Evolutionary conservation across 345 rosid genomes (phyloP), one percentile per base, ranked within the genome.

Genomic region (Excoecaria agallocha): DNA sequence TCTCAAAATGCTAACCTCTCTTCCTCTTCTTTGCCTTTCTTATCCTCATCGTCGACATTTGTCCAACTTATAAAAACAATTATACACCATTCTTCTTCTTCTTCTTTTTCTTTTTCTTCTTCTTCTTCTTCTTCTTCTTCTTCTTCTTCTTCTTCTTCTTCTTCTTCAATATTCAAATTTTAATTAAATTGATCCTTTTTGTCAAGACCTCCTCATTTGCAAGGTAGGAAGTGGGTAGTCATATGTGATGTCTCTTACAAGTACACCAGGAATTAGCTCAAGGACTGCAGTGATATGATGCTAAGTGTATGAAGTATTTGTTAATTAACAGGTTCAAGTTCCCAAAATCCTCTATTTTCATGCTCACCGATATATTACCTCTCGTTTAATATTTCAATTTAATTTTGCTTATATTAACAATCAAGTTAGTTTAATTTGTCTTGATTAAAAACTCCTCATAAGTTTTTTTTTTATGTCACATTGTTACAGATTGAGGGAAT

Each of bases 211-310:
- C 90, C 93, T 0, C 50, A 84, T 0, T 78, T 79, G 19, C 86
- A 84, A 17, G 93, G 97, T 46, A 52, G 76, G 58, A 94, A 89
- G 87, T 86, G 93, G 12, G 98, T 97, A 9, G 86, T 94, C 72
- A 87, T 94, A 17, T 84, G 92, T 9, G 97, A 92, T 45, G 79
- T 94, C 1, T 79, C 94, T 22, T 94, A 92, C 67, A 86, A 68
- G 87, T 49, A 83, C 54, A 76, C 94, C 5, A 25, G 35, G 12
- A 49, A 83, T 61, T 93, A 94, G 81, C 87, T 94, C 30, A 90
- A 89, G 74, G 98, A 97, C 12, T 92, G 98, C 78, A 55, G 90
- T 51, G 90, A n/a, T n/a, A 92, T 73, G 96, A 94, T 67, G 95
- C 93, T 50, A 90, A 71, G 19, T 94, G 92, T 77, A 94, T 94